Conservation (phyloP, 257 asterid genomes). For the Solanum gandarillasii region DNA sequence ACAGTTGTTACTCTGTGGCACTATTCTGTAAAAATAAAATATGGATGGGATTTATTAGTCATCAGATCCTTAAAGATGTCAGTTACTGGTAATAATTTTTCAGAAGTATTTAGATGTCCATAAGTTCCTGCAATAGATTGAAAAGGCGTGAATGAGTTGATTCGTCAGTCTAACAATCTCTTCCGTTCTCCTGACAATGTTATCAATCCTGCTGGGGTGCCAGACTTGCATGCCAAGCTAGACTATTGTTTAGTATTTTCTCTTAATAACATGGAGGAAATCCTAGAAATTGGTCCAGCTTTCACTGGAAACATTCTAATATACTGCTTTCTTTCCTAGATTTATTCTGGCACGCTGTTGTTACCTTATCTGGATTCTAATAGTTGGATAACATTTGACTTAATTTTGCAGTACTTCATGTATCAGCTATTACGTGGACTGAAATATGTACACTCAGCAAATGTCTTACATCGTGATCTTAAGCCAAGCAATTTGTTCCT, state of each 20-base stretch:
- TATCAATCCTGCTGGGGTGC: not conserved
- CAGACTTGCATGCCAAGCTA: not conserved
- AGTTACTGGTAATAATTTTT: not conserved
- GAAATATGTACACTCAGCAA: slow-evolving; percentile 81
- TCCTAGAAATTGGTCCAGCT: not conserved
- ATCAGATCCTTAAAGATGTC: not conserved
- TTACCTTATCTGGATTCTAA: not conserved
- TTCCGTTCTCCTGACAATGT: not conserved
- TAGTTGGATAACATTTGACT: not conserved
- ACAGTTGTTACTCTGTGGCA: not conserved
- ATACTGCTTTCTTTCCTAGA: not conserved
- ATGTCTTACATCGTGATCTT: slow-evolving; percentile 81
- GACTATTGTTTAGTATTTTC: not conserved
- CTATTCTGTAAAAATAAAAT: not conserved
- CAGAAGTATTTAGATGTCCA: not conserved
- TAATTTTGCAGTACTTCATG: slow-evolving; percentile 59
- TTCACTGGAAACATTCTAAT: not conserved
- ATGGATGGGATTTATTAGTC: not conserved
- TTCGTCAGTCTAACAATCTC: not conserved
- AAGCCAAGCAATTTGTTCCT: slow-evolving; percentile 79
- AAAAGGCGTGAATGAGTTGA: not conserved
- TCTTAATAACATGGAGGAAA: not conserved
- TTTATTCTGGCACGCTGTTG: not conserved
- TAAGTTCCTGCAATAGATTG: not conserved
- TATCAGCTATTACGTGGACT: slow-evolving; percentile 77